These are phyloP conservation scores for Ceratobasidium theobromae DNA, from an alignment of 1,284 basidiomycete species.

Conservation along the genomic window DNA sequence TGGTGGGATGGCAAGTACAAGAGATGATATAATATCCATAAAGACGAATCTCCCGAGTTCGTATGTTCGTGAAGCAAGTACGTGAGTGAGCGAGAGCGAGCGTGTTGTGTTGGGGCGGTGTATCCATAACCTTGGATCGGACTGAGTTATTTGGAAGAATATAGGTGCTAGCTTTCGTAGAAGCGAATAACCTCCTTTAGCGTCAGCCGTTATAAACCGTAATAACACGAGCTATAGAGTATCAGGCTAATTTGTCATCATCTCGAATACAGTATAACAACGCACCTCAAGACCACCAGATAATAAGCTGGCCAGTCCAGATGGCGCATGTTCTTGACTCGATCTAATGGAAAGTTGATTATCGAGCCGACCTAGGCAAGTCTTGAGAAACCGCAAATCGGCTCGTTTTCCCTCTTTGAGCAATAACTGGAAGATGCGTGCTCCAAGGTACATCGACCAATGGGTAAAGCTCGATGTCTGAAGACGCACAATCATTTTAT, in stretches of 20 bases:
- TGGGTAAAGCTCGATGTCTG: constrained; percentile 1
- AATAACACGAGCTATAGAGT: neutral
- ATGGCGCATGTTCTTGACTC: neutral
- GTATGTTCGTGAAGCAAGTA: neutral
- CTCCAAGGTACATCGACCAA: constrained; percentile 16
- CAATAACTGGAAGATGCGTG: neutral
- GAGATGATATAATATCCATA: constrained; percentile 6
- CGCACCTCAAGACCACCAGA: constrained; percentile 17
- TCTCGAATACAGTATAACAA: neutral
- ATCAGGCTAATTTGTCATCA: neutral
- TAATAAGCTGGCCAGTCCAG: neutral
- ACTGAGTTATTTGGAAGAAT: neutral
- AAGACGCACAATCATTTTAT: neutral
- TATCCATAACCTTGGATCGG: neutral
- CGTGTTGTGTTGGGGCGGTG: neutral
- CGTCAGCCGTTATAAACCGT: neutral
- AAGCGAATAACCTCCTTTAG: neutral
- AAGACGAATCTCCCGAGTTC: constrained; percentile 14
- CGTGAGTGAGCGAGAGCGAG: neutral
- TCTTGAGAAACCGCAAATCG: neutral
- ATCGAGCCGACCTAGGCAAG: neutral
- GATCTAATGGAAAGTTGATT: neutral
- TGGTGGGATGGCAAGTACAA: constrained; percentile 10
- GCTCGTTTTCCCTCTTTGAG: neutral
- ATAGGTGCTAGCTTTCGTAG: neutral